These are phyloP conservation scores for Mortierella sp. DNA, from an alignment of 371 early-diverging fungal species.

Conservation along the genomic window DNA sequence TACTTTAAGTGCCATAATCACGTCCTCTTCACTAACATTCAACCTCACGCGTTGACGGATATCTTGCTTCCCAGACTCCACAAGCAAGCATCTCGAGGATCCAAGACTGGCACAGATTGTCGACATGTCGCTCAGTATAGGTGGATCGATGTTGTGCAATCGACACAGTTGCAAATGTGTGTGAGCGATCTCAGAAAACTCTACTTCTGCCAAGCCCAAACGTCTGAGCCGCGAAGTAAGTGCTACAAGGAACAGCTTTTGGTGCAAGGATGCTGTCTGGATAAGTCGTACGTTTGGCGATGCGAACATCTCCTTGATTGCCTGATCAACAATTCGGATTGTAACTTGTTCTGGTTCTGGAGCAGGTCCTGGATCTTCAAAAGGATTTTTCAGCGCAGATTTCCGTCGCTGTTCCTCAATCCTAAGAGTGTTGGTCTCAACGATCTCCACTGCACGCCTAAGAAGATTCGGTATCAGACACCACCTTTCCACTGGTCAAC, in stretches of 20 bases:
- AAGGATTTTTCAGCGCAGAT: conserved; percentile 15
- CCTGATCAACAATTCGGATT: conserved; percentile 77
- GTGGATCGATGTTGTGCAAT: conserved; percentile 69
- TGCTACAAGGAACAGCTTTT: conserved; percentile 85
- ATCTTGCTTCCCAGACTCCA: conserved; percentile 78
- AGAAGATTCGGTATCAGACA: neutral
- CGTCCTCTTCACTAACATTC: conserved; percentile 76
- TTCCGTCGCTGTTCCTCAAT: conserved; percentile 22
- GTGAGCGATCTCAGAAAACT: conserved; percentile 73
- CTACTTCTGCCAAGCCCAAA: conserved; percentile 79
- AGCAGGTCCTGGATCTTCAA: conserved; percentile 9
- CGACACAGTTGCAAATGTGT: conserved; percentile 74
- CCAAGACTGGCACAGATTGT: conserved; percentile 77
- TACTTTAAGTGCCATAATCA: conserved; percentile 77
- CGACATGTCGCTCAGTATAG: conserved; percentile 70
- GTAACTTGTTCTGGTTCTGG: conserved; percentile 68
- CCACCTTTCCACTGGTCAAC: too few relatives aligned
- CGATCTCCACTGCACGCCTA: conserved; percentile 86
- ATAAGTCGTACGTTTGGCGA: conserved; percentile 81
- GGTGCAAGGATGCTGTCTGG: conserved; percentile 78
- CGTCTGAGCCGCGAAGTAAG: conserved; percentile 72
- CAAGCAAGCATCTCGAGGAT: conserved; percentile 69
- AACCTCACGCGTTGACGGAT: conserved; percentile 76
- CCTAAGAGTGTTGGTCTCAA: conserved; percentile 59
- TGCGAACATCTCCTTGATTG: conserved; percentile 86